A percentile compares a stretch with the other conserved stretches of the same genome.
Evolutionary conservation across 306 rosid genomes (phyloP).

Genomic region (Castanospermum australe): DNA sequence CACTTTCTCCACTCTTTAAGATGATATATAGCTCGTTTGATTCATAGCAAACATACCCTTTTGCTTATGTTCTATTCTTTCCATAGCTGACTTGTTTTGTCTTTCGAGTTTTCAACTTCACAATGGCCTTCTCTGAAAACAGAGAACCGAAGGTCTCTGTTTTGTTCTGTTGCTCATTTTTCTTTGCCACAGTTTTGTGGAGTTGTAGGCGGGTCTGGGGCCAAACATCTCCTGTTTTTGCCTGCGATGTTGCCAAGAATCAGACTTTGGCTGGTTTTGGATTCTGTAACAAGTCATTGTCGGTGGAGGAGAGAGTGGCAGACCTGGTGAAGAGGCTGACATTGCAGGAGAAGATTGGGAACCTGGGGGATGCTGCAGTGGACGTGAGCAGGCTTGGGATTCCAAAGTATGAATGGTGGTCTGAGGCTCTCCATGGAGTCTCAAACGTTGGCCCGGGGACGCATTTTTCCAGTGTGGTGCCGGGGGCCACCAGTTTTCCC

Average conservation of each 20-base stretch:
- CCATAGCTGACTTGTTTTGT: not conserved
- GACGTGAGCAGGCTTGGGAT: slow-evolving; percentile 79
- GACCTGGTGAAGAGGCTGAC: slow-evolving; percentile 82
- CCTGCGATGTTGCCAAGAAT: slow-evolving; percentile 55
- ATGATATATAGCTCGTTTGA: not conserved
- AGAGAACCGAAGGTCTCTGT: slow-evolving; percentile 63
- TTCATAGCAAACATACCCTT: slow-evolving; percentile 23
- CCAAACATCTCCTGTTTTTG: slow-evolving; percentile 60
- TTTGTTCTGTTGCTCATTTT: slow-evolving; percentile 40
- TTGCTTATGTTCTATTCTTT: not conserved
- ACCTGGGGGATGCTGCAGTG: slow-evolving; percentile 55
- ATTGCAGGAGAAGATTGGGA: slow-evolving; percentile 75
- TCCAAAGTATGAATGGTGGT: slow-evolving; percentile 95
- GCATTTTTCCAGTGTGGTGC: slow-evolving; percentile 58
- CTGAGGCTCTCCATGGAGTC: slow-evolving; percentile 95
- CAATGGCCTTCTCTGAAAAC: slow-evolving; percentile 48
- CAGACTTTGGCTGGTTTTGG: slow-evolving; percentile 41
- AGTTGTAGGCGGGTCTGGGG: slow-evolving; percentile 31
- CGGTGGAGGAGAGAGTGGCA: slow-evolving; percentile 47
- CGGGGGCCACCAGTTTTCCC: slow-evolving; percentile 94
- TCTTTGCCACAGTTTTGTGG: not conserved
- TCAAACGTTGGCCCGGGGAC: slow-evolving; percentile 88
- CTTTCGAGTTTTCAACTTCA: not conserved
- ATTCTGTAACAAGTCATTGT: slow-evolving; percentile 63
- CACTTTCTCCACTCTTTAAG: not conserved